Conservation (phyloP, 2,329 filamentous ascomycete species). For the Phaeosphaeria sp. region DNA sequence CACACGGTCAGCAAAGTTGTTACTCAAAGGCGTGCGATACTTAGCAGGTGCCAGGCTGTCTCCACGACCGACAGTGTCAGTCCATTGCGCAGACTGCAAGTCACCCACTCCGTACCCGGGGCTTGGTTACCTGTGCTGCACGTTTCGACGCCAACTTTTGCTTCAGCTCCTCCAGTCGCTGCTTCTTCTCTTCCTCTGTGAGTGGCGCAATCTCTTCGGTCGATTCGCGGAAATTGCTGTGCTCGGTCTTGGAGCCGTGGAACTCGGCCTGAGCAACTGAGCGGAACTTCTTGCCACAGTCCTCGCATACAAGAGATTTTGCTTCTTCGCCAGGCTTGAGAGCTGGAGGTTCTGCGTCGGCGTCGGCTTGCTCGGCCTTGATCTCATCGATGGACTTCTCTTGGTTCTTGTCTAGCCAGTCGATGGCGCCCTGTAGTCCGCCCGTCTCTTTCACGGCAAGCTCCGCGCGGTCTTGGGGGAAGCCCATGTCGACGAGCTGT, state of each 20-base stretch:
- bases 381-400: slow-evolving; percentile 88
- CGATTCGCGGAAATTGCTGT: slow-evolving; percentile 90
- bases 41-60: not conserved
- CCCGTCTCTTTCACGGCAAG: slow-evolving; percentile 85
- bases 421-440: slow-evolving; percentile 82
- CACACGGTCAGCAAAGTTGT: not conserved
- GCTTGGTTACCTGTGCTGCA: slow-evolving; percentile 59
- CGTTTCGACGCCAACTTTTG: slow-evolving; percentile 76
- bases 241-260: slow-evolving; percentile 88
- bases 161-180: slow-evolving; percentile 77
- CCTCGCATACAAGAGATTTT: slow-evolving; percentile 88
- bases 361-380: slow-evolving; percentile 55
- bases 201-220: slow-evolving; percentile 90
- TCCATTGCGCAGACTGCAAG: not conserved
- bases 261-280: slow-evolving; percentile 83
- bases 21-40: not conserved
- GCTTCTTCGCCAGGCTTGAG: slow-evolving; percentile 75
- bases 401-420: slow-evolving; percentile 93
- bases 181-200: slow-evolving; percentile 89
- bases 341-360: slow-evolving; percentile 62
- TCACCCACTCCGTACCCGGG: not conserved
- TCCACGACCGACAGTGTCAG: slow-evolving; percentile 2
- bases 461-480: slow-evolving; percentile 81
- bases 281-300: slow-evolving; percentile 91
- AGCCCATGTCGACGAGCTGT: slow-evolving; percentile 72